Percentiles rank a stretch among this genome's conserved stretches.
phyloP scores from a whole-genome alignment of 176 grass and related monocot species.

The Sorghum bicolor region DNA sequence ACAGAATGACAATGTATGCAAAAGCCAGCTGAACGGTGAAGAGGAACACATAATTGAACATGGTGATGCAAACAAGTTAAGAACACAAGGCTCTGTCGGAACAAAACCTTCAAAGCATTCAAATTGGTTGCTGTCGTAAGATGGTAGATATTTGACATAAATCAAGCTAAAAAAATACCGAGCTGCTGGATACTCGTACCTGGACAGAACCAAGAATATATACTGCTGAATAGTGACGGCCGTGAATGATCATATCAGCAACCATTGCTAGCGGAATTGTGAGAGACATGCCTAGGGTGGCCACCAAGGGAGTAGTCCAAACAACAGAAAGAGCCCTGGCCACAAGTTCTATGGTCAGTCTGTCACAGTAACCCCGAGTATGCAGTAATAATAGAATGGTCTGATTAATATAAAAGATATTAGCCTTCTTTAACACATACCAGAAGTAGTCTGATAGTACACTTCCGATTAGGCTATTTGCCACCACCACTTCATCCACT shows the following conservation, averaged over 20 bases:
- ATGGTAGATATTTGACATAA: background rate
- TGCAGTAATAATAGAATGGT: background rate
- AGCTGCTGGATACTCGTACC: conserved; percentile 39
- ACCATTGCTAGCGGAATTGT: conserved; percentile 97
- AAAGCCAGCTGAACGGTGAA: background rate
- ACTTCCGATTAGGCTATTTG: conserved; percentile 89
- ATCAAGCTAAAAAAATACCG: background rate
- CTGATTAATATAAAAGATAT: background rate
- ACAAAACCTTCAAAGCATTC: background rate
- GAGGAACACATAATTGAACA: background rate
- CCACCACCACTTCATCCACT: conserved; percentile 94
- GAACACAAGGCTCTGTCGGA: background rate
- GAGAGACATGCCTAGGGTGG: conserved; percentile 95
- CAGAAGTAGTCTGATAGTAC: conserved; percentile 97
- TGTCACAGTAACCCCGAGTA: background rate
- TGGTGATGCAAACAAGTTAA: background rate
- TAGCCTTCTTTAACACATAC: conserved; percentile 25
- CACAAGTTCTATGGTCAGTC: conserved; percentile 5
- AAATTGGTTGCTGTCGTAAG: background rate
- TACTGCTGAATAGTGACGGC: conserved; percentile 87
- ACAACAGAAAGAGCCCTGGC: conserved; percentile 91
- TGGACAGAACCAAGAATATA: conserved; percentile 94
- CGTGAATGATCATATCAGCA: conserved; percentile 95
- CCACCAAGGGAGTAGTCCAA: conserved; percentile 96
- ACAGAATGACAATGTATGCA: background rate